These are phyloP conservation scores for Fragilariopsis cylindrus DNA, from an alignment of 108 stramenopile genomes.

Conservation along the genomic window DNA sequence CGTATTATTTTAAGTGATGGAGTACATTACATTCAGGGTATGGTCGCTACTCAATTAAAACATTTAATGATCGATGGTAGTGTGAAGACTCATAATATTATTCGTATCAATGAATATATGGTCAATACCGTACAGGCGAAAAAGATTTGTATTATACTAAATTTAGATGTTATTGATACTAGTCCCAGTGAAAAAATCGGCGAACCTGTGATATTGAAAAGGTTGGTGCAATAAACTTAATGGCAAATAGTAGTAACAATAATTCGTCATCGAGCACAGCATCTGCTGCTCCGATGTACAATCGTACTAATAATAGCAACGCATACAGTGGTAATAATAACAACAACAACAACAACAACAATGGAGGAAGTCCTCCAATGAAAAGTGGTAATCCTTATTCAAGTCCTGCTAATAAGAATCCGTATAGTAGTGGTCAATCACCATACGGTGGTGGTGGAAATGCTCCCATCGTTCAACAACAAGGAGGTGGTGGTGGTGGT, in stretches of 20 bases:
- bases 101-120: conserved; percentile 73
- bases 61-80: conserved; percentile 46
- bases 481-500: neutral
- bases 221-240: conserved; percentile 25
- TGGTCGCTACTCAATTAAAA: conserved; percentile 93
- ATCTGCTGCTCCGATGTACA: conserved; percentile 49
- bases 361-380: conserved; percentile 15
- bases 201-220: conserved; percentile 60
- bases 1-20: conserved; percentile 86
- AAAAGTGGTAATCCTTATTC: conserved; percentile 5
- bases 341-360: conserved; percentile 16
- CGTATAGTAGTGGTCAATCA: conserved; percentile 33
- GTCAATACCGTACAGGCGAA: conserved; percentile 75
- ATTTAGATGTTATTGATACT: conserved; percentile 37
- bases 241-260: conserved; percentile 2
- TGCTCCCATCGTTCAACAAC: conserved; percentile 58
- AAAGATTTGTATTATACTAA: conserved; percentile 77
- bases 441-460: conserved; percentile 9
- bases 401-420: conserved; percentile 38
- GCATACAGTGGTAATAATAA: neutral
- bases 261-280: conserved; percentile 9
- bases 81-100: conserved; percentile 48
- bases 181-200: conserved; percentile 57
- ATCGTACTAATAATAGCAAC: conserved; percentile 42
- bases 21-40: conserved; percentile 73